Percentiles rank a stretch among this genome's conserved stretches.
These are phyloP conservation scores for Hemerocallis citrina DNA, from an alignment of 106 monocot genomes.

Conservation along the genomic window DNA sequence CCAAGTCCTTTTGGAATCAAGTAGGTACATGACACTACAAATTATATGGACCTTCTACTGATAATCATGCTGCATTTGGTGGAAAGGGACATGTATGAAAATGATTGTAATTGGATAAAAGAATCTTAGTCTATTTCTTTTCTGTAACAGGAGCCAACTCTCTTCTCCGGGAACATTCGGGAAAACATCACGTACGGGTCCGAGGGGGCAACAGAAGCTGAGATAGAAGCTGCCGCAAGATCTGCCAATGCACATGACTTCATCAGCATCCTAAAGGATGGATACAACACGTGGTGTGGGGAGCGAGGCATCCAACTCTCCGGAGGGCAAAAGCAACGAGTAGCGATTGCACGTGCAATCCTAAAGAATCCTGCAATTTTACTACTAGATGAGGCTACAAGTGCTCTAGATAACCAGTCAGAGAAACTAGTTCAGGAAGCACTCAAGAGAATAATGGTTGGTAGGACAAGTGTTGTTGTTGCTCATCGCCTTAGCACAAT, in stretches of 20 bases:
- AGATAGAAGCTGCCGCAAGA: constrained; percentile 16
- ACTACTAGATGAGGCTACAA: constrained; percentile 22
- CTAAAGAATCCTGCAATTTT: constrained; percentile 19
- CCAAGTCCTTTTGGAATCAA: too few relatives aligned
- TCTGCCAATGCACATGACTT: constrained; percentile 23
- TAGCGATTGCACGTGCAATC: constrained; percentile 20
- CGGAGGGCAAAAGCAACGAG: constrained; percentile 21
- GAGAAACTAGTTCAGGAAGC: constrained; percentile 23
- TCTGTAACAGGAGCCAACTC: constrained; percentile 36
- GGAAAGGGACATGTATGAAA: too few relatives aligned
- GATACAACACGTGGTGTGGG: constrained; percentile 18
- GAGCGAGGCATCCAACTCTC: constrained; percentile 20
- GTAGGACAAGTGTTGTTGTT: constrained; percentile 18
- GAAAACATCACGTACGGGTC: constrained; percentile 18
- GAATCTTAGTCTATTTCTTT: too few relatives aligned
- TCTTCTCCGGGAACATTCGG: constrained; percentile 30
- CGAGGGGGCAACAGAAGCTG: constrained; percentile 4
- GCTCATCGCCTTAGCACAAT: constrained; percentile 22
- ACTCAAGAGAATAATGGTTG: constrained; percentile 18
- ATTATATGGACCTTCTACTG: too few relatives aligned
- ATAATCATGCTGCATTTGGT: too few relatives aligned
- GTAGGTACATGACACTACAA: too few relatives aligned
- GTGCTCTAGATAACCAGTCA: constrained; percentile 15
- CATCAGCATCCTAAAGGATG: constrained; percentile 15
- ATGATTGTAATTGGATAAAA: too few relatives aligned